Conservation (phyloP, 192 early-diverging fungal species). For the Coemansia interrupta region DNA sequence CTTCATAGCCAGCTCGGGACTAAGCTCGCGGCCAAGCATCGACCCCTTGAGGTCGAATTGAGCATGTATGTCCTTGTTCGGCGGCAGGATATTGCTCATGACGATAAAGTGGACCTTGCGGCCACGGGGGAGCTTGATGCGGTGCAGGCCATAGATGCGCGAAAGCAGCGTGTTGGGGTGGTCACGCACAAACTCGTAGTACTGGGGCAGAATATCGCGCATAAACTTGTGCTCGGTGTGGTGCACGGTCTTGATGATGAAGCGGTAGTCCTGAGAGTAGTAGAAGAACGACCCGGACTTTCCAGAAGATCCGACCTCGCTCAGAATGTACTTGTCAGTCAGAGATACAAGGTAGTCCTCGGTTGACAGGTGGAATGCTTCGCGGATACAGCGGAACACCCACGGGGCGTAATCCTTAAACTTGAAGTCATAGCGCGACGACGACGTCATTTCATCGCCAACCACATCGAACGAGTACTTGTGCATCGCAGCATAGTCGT, state of each 20-base stretch:
- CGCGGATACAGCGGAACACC: slow-evolving; percentile 89
- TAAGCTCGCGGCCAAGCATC: slow-evolving; percentile 76
- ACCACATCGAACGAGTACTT: slow-evolving; percentile 95
- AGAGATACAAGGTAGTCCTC: slow-evolving; percentile 91
- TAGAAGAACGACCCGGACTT: slow-evolving; percentile 97
- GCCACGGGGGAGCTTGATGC: slow-evolving; percentile 90
- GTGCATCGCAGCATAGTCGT: slow-evolving; percentile 85
- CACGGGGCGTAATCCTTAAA: slow-evolving; percentile 99
- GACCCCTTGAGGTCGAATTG: slow-evolving; percentile 97
- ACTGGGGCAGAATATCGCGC: slow-evolving; percentile 78
- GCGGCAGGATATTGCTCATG: slow-evolving; percentile 98
- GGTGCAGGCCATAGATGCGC: slow-evolving; percentile 92
- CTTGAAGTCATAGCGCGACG: slow-evolving; percentile 94
- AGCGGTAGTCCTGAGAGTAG: slow-evolving; percentile 95
- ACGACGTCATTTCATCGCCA: slow-evolving; percentile 93
- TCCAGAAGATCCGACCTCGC: slow-evolving; percentile 90
- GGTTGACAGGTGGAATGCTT: slow-evolving; percentile 83
- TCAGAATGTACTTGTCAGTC: slow-evolving; percentile 94
- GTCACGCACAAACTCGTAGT: slow-evolving; percentile 84
- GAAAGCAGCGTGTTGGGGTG: slow-evolving; percentile 91
- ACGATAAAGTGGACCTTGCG: slow-evolving; percentile 98
- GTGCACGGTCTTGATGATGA: slow-evolving; percentile 98
- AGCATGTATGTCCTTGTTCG: slow-evolving; percentile 95
- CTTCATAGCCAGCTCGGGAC: slow-evolving; percentile 70
- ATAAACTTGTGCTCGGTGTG: slow-evolving; percentile 93